These are phyloP conservation scores for Salix purpurea DNA, from an alignment of 345 rosid genomes.

Conservation along the genomic window DNA sequence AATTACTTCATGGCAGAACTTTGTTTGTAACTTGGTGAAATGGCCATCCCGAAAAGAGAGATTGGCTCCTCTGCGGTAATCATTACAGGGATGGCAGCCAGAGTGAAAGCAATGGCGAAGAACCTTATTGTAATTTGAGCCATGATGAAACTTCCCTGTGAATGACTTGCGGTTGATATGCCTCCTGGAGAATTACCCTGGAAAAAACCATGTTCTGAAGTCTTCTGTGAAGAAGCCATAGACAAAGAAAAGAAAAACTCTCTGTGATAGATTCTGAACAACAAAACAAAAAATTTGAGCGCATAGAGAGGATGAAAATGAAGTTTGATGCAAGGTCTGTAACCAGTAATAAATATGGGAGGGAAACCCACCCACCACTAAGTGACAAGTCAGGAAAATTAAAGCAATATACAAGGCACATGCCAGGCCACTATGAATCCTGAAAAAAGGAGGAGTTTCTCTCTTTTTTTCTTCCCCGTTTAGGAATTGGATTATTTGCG, in stretches of 20 bases:
- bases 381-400: too few relatives aligned
- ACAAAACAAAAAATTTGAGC: too few relatives aligned
- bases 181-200: not conserved
- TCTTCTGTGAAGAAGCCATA: not conserved
- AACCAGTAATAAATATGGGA: too few relatives aligned
- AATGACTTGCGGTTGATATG: not conserved
- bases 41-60: conserved; percentile 15
- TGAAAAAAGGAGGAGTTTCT: too few relatives aligned
- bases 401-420: too few relatives aligned
- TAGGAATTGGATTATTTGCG: too few relatives aligned
- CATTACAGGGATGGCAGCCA: conserved; percentile 37
- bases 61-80: conserved; percentile 30
- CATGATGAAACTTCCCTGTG: conserved; percentile 8
- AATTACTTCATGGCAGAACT: conserved; percentile 42
- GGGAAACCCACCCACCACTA: too few relatives aligned
- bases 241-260: not conserved
- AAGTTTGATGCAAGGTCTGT: too few relatives aligned
- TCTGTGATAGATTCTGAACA: too few relatives aligned
- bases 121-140: conserved; percentile 38
- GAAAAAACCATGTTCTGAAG: not conserved
- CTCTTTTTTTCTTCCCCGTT: too few relatives aligned
- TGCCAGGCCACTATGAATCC: too few relatives aligned
- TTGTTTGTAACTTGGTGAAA: conserved; percentile 35
- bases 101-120: conserved; percentile 34
- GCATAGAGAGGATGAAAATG: too few relatives aligned